Evolutionary conservation across 164 flowering plant species (phyloP).

Genomic region (Umbilicus rupestris): DNA sequence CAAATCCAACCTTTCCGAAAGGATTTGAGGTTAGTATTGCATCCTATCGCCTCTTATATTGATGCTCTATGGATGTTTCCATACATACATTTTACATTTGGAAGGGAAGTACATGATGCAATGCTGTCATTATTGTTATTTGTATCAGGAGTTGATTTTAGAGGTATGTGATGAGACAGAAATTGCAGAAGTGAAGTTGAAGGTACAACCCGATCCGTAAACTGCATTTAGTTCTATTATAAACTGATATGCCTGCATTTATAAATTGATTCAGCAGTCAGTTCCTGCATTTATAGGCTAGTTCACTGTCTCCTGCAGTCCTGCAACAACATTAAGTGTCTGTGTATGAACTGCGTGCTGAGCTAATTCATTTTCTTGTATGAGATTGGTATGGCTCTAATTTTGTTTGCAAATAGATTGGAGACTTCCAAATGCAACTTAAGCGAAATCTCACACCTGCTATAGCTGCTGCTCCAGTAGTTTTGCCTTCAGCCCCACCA

Average conservation of each 20-base stretch:
- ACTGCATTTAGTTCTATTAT: no score
- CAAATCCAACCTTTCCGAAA: constrained; percentile 44
- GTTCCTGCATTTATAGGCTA: no score
- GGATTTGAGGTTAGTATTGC: constrained; percentile 53
- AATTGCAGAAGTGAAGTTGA: constrained; percentile 71
- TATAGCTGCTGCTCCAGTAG: constrained; percentile 26
- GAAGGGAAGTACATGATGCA: neutral
- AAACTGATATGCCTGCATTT: no score
- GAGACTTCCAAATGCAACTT: constrained; percentile 84
- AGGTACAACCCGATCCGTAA: constrained; percentile 28
- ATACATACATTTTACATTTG: neutral
- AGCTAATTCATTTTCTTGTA: neutral
- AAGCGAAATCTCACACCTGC: constrained; percentile 55
- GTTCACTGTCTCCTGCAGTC: no score
- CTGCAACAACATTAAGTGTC: no score
- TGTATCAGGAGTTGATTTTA: constrained; percentile 41
- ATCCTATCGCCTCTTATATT: neutral
- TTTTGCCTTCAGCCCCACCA: constrained; percentile 30
- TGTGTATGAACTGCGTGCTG: no score
- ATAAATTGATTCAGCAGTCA: no score
- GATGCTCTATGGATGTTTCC: neutral
- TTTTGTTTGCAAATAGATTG: constrained; percentile 41
- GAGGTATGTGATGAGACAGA: constrained; percentile 84
- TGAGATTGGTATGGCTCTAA: neutral
- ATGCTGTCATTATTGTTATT: neutral